phyloP scores from a whole-genome alignment of 2,329 filamentous ascomycete genomes.

The Trichoderma koningiopsis region DNA sequence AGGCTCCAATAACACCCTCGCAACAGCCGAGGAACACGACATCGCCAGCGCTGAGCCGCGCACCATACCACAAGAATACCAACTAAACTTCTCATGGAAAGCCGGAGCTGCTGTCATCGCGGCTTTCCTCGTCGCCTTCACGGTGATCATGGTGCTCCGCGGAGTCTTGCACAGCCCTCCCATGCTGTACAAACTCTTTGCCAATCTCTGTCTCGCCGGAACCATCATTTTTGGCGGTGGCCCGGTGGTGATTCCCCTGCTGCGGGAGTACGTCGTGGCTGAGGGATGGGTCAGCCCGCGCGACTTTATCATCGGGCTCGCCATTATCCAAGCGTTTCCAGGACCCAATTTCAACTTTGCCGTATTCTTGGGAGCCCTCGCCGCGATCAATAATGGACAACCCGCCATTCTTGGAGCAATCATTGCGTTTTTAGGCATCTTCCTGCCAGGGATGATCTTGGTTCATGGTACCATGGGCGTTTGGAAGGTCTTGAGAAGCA shows the following conservation, averaged over 20 bases:
- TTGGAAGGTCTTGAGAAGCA: conserved; percentile 54
- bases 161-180: conserved; percentile 45
- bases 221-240: conserved; percentile 69
- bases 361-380: conserved; percentile 58
- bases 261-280: conserved; percentile 64
- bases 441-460: conserved; percentile 51
- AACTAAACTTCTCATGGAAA: conserved; percentile 49
- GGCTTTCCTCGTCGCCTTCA: conserved; percentile 59
- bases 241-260: conserved; percentile 65
- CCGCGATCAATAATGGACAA: conserved; percentile 44
- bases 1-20: background rate
- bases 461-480: conserved; percentile 56
- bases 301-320: conserved; percentile 73
- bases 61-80: conserved; percentile 35
- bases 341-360: conserved; percentile 54
- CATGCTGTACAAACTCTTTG: conserved; percentile 62
- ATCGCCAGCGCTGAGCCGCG: conserved; percentile 32
- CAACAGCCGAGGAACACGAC: background rate
- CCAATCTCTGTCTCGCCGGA: conserved; percentile 73
- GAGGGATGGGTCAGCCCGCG: conserved; percentile 70
- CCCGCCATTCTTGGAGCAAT: conserved; percentile 50
- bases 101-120: conserved; percentile 46
- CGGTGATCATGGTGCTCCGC: conserved; percentile 55
- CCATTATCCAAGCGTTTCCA: conserved; percentile 70
- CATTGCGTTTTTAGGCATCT: conserved; percentile 56